These are phyloP conservation scores for Pyrrhoderma noxium DNA, from an alignment of 1,284 basidiomycete species.

Conservation along the genomic window DNA sequence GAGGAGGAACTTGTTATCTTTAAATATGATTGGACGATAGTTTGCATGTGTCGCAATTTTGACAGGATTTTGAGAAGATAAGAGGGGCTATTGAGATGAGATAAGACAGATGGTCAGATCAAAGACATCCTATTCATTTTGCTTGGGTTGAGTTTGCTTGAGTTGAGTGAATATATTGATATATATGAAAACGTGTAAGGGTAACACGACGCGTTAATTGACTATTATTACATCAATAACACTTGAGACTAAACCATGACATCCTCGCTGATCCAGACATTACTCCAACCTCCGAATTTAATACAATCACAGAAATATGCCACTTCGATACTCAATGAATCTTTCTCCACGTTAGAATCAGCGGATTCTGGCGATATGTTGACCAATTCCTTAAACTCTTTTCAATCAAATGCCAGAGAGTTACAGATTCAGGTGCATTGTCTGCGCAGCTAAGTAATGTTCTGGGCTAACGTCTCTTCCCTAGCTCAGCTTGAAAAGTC, in stretches of 20 bases:
- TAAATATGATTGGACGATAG: no score
- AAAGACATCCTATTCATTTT: no score
- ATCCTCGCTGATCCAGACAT: slow-evolving; percentile 39
- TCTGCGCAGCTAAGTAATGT: background rate
- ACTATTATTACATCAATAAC: no score
- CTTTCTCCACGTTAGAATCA: slow-evolving; percentile 36
- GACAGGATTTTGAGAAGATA: no score
- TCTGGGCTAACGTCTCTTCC: slow-evolving; percentile 22
- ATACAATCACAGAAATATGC: slow-evolving; percentile 36
- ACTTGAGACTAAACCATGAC: slow-evolving; percentile 32
- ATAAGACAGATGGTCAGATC: no score
- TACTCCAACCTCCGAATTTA: slow-evolving; percentile 42
- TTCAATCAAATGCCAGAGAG: background rate
- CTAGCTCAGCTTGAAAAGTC: slow-evolving; percentile 55
- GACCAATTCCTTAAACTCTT: slow-evolving; percentile 22
- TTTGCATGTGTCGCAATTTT: no score
- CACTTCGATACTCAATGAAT: slow-evolving; percentile 38
- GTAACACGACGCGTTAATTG: no score
- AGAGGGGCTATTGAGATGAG: no score
- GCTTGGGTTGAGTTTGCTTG: no score
- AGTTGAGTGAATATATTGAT: no score
- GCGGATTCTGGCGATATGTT: slow-evolving; percentile 21
- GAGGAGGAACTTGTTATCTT: no score
- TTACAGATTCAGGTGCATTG: slow-evolving; percentile 8
- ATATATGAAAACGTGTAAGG: no score